A percentile compares a stretch with the other conserved stretches of the same genome.
phyloP scores from a whole-genome alignment of 768 basidiomycete genomes.

The Hemileccinum rubropunctum region DNA sequence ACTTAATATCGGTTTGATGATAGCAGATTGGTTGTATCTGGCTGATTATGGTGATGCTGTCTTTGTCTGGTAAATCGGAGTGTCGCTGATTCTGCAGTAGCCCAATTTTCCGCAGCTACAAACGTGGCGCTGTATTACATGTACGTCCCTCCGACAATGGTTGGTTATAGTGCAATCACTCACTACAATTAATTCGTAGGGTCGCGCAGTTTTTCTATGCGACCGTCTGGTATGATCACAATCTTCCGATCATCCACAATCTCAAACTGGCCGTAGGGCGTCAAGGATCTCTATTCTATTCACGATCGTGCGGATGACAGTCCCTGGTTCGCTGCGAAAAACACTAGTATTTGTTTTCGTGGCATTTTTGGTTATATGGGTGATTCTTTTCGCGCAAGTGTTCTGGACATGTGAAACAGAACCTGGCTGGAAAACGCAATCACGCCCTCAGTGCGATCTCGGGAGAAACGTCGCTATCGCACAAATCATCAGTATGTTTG shows the following conservation, averaged over 20 bases:
- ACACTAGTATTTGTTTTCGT: not conserved
- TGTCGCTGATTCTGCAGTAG: not conserved
- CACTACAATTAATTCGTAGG: not conserved
- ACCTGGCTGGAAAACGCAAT: not conserved
- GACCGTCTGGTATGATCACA: not conserved
- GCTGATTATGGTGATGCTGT: slow-evolving; percentile 1
- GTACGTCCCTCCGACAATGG: not conserved
- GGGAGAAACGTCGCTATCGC: not conserved
- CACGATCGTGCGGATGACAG: no score
- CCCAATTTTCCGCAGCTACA: not conserved
- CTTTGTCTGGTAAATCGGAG: not conserved
- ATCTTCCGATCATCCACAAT: not conserved
- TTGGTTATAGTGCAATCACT: no score
- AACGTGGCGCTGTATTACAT: slow-evolving; percentile 4
- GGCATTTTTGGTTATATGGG: not conserved
- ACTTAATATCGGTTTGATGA: not conserved
- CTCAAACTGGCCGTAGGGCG: not conserved
- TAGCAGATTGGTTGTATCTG: slow-evolving; percentile 2
- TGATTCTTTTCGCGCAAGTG: slow-evolving; percentile 6
- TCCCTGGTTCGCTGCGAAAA: no score
- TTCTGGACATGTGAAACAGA: slow-evolving; percentile 6
- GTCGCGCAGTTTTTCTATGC: slow-evolving; percentile 8
- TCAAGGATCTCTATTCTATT: not conserved
- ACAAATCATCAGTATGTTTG: slow-evolving; percentile 3
- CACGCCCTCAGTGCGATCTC: not conserved